Evolutionary conservation across 352 stramenopile genomes (phyloP).

Genomic region (Phytopythium montanum): DNA sequence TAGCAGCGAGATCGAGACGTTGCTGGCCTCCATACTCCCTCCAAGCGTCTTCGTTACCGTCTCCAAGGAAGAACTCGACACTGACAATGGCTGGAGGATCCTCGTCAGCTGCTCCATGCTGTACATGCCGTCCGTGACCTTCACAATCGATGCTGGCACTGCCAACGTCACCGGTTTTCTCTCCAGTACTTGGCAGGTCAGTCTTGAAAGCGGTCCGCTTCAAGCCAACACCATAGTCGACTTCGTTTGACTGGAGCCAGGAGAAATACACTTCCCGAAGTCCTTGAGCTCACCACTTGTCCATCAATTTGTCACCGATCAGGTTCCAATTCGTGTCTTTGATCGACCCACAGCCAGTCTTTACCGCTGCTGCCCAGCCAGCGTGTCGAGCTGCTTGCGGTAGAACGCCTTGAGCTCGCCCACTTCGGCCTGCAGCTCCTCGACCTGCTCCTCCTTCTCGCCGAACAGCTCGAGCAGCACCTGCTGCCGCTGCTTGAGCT

Average conservation of each 20-base stretch:
- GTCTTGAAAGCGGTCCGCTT: neutral
- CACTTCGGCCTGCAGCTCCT: constrained; percentile 76
- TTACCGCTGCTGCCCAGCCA: constrained; percentile 36
- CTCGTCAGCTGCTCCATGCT: neutral
- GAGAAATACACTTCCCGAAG: too few species aligned
- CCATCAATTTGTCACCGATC: too few species aligned
- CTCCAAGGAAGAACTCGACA: neutral
- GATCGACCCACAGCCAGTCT: too few species aligned
- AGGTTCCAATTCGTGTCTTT: too few species aligned
- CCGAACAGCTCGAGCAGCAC: constrained; percentile 81
- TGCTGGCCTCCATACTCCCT: neutral
- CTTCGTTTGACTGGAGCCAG: neutral
- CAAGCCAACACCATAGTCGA: neutral
- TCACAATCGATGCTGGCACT: neutral
- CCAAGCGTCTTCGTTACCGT: neutral
- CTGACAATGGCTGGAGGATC: neutral
- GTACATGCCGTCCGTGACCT: neutral
- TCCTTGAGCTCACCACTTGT: too few species aligned
- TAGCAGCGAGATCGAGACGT: neutral
- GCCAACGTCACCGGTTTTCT: neutral
- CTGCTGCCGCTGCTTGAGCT: constrained; percentile 74
- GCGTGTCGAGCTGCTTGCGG: constrained; percentile 65
- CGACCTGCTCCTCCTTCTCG: constrained; percentile 84
- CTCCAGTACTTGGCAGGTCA: neutral
- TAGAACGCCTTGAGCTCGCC: constrained; percentile 80